A percentile compares a stretch with the other conserved stretches of the same genome.
phyloP scores from a whole-genome alignment of 2,329 filamentous ascomycete species.

The Beauveria varroae region DNA sequence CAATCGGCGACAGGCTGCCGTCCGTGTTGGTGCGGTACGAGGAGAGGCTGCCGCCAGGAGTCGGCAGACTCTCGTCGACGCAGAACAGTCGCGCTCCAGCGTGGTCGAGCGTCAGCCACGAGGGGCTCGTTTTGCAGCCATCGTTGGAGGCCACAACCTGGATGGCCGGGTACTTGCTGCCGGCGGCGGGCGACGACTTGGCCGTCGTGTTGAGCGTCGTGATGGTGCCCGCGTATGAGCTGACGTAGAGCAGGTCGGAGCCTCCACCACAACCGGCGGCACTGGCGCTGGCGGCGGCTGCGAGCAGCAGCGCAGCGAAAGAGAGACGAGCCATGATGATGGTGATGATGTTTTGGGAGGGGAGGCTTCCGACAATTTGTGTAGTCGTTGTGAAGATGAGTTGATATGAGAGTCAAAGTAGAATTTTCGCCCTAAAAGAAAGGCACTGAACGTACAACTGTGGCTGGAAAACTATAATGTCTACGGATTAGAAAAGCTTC shows the following conservation, averaged over 20 bases:
- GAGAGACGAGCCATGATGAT: slow-evolving; percentile 2
- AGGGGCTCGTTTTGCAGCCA: slow-evolving; percentile 46
- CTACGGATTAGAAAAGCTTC: neutral
- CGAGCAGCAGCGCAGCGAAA: slow-evolving; percentile 13
- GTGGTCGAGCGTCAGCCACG: slow-evolving; percentile 53
- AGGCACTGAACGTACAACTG: too few species aligned
- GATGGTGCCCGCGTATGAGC: slow-evolving; percentile 41
- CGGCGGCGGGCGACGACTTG: slow-evolving; percentile 6
- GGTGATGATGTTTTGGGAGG: neutral
- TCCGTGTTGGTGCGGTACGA: slow-evolving; percentile 30
- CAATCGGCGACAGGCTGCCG: slow-evolving; percentile 32
- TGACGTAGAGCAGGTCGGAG: slow-evolving; percentile 37
- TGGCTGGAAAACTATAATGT: neutral
- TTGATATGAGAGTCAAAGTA: neutral
- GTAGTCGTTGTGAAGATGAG: neutral
- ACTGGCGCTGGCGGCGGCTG: neutral
- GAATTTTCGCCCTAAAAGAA: neutral
- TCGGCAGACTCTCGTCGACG: slow-evolving; percentile 47
- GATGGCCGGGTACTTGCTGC: slow-evolving; percentile 27
- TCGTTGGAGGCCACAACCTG: slow-evolving; percentile 33
- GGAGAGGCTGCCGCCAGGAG: slow-evolving; percentile 40
- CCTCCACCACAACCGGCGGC: slow-evolving; percentile 19
- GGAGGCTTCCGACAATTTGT: too few species aligned
- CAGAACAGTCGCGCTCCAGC: slow-evolving; percentile 47
- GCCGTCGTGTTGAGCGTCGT: slow-evolving; percentile 39